These are phyloP conservation scores for Rhizopus arrhizus DNA, from an alignment of 371 early-diverging fungal species.

Conservation along the genomic window DNA sequence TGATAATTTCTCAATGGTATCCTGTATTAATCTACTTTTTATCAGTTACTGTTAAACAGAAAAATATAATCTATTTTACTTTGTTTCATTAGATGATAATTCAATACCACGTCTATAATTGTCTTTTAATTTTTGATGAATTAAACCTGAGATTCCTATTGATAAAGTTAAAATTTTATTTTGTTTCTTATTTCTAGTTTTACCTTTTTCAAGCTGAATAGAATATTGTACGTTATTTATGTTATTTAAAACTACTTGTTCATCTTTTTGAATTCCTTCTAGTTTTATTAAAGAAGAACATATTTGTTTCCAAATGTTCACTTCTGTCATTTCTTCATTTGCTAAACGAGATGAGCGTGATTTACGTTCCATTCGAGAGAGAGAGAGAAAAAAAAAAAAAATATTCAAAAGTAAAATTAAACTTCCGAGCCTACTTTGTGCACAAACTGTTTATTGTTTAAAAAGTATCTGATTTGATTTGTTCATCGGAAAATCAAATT, in stretches of 20 bases:
- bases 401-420: conserved; percentile 1
- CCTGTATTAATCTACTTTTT: conserved; percentile 50
- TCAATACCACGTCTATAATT: conserved; percentile 45
- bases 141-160: conserved; percentile 29
- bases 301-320: conserved; percentile 52
- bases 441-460: not conserved
- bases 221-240: conserved; percentile 48
- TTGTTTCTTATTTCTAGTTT: not conserved
- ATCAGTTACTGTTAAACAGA: not conserved
- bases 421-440: not conserved
- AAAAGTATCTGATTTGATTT: too few species aligned
- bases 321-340: conserved; percentile 41
- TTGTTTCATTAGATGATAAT: conserved; percentile 38
- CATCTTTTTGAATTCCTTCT: conserved; percentile 51
- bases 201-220: conserved; percentile 48
- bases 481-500: not conserved
- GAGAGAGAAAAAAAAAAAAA: conserved; percentile 6
- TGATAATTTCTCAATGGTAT: conserved; percentile 57
- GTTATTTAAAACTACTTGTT: conserved; percentile 35
- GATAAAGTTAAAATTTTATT: not conserved
- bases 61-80: conserved; percentile 19
- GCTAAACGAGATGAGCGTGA: conserved; percentile 41
- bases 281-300: conserved; percentile 50
- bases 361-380: conserved; percentile 43
- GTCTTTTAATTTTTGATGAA: conserved; percentile 40